These are phyloP conservation scores for Coix lacrymajobi DNA, from an alignment of 176 grass and related monocot genomes.

Conservation along the genomic window DNA sequence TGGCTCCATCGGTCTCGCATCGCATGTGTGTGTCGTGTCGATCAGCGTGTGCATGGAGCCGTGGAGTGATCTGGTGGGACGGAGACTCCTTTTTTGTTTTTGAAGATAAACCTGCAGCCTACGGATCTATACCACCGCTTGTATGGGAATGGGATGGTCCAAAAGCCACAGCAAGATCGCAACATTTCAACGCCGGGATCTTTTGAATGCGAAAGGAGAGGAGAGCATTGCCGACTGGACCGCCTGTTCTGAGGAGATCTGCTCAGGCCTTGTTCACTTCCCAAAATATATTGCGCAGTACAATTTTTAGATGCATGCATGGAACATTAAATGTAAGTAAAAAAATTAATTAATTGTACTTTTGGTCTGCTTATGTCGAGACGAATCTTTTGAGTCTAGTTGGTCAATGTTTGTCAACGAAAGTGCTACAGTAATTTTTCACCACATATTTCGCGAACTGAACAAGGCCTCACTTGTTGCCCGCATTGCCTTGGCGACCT, in stretches of 20 bases:
- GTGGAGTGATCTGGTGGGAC: neutral
- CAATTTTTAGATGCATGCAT: too few species aligned
- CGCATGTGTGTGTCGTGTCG: neutral
- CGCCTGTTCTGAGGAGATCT: neutral
- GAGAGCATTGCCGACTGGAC: neutral
- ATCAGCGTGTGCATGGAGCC: neutral
- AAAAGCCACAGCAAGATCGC: neutral
- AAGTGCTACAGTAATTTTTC: too few species aligned
- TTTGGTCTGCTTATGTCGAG: too few species aligned
- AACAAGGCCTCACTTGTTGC: constrained; percentile 17
- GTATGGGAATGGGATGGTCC: neutral
- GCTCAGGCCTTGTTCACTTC: too few species aligned
- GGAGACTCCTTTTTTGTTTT: too few species aligned
- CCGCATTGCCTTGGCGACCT: neutral
- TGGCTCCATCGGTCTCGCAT: neutral
- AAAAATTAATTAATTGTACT: too few species aligned
- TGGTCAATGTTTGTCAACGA: too few species aligned
- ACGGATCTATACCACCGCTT: too few species aligned
- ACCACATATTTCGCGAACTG: too few species aligned
- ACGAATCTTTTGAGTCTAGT: too few species aligned
- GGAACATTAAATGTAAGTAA: too few species aligned
- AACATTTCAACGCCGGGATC: constrained; percentile 16
- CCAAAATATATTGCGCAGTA: too few species aligned
- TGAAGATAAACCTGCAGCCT: neutral
- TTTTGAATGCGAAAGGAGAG: neutral